Evolutionary conservation across 148 eudicot genomes (phyloP).

Genomic region (Agrostemma githago): DNA sequence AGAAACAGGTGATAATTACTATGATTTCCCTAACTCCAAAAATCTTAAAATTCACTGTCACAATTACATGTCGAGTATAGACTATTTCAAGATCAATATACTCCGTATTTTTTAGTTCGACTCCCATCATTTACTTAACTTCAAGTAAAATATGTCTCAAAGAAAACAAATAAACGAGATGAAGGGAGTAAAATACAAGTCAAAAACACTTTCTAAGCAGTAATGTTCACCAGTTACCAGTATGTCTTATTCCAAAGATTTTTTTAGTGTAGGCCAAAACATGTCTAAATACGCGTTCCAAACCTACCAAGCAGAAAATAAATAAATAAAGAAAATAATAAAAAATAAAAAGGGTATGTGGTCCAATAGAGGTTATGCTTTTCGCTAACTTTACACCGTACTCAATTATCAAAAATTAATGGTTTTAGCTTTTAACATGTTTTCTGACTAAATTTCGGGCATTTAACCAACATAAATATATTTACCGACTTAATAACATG

Average conservation of each 20-base stretch:
- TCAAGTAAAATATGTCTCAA: too few species aligned
- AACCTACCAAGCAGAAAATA: slow-evolving; percentile 3
- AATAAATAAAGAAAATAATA: not conserved
- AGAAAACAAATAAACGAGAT: not conserved
- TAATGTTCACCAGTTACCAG: not conserved
- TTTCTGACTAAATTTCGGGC: slow-evolving; percentile 3
- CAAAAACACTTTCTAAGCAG: not conserved
- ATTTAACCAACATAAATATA: not conserved
- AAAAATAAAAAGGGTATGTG: not conserved
- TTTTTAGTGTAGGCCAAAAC: not conserved
- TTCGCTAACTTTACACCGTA: not conserved
- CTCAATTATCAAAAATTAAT: too few species aligned
- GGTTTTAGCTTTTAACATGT: not conserved
- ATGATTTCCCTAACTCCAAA: not conserved
- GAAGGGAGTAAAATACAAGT: not conserved
- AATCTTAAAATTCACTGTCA: not conserved
- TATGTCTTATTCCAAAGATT: not conserved
- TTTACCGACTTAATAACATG: not conserved
- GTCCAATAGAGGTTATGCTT: not conserved
- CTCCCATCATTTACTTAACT: too few species aligned
- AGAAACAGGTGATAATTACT: not conserved
- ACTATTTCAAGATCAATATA: too few species aligned
- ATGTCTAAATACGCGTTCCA: not conserved
- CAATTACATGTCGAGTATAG: too few species aligned
- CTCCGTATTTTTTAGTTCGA: not conserved